Evolutionary conservation across 163 green algal species (phyloP).

Genomic region (Prototheca cutis): DNA sequence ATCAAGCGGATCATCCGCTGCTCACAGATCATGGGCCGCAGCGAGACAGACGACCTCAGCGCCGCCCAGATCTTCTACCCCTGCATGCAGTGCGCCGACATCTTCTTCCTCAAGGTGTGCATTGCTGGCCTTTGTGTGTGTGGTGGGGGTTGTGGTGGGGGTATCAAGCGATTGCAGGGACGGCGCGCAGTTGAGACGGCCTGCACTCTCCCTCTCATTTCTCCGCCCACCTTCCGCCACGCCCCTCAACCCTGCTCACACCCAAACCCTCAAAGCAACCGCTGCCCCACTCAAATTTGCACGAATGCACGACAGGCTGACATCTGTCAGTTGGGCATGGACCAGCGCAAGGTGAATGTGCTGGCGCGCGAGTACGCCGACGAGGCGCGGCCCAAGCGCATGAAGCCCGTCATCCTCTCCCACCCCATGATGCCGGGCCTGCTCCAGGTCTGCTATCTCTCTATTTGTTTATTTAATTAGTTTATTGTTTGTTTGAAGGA

Average conservation of each 20-base stretch:
- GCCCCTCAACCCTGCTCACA: too few relatives aligned
- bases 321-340: conserved; percentile 99
- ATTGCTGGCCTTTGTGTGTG: too few relatives aligned
- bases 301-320: conserved; percentile 60
- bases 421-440: conserved; percentile 84
- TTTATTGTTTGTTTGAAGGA: too few relatives aligned
- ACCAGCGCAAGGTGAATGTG: conserved; percentile 99
- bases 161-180: too few relatives aligned
- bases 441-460: too few relatives aligned
- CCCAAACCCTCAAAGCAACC: too few relatives aligned
- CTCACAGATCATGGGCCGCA: conserved; percentile 92
- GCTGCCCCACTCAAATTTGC: not conserved
- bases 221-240: too few relatives aligned
- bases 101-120: conserved; percentile 94
- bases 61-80: conserved; percentile 99
- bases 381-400: conserved; percentile 54
- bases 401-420: conserved; percentile 94
- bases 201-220: too few relatives aligned
- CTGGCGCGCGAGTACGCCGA: conserved; percentile 97
- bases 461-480: too few relatives aligned
- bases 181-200: too few relatives aligned
- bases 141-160: too few relatives aligned
- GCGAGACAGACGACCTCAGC: conserved; percentile 85
- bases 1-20: conserved; percentile 83
- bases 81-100: conserved; percentile 98